phyloP scores from a whole-genome alignment of 148 eudicot genomes.

The Cornus controversa region DNA sequence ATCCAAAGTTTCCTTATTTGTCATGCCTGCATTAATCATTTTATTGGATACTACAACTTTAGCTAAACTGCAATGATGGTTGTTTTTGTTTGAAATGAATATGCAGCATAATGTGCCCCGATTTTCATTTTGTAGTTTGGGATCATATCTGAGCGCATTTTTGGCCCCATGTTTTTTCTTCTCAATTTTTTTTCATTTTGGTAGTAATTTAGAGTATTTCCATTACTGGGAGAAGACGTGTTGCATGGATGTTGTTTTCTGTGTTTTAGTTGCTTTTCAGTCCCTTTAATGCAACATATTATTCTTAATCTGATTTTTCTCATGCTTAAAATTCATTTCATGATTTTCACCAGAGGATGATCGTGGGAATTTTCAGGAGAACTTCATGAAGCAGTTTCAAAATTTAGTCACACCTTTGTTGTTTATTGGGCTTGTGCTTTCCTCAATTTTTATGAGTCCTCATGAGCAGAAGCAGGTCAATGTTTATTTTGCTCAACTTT shows the following conservation, averaged over 20 bases:
- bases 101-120: background rate
- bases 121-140: no score
- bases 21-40: no score
- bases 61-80: background rate
- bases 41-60: background rate
- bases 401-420: constrained; percentile 25
- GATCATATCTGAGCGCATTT: no score
- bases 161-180: no score
- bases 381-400: constrained; percentile 30
- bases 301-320: no score
- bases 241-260: background rate
- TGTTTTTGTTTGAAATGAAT: background rate
- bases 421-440: constrained; percentile 31
- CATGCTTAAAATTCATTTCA: background rate
- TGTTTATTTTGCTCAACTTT: constrained; percentile 1
- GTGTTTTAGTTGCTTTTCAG: background rate
- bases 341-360: constrained; percentile 30
- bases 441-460: constrained; percentile 25
- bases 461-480: constrained; percentile 28
- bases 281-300: constrained; percentile 3
- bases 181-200: no score
- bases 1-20: no score
- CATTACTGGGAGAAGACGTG: no score
- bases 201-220: no score
- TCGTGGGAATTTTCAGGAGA: constrained; percentile 26